A percentile compares a stretch with the other conserved stretches of the same genome.
These are phyloP conservation scores for Eimeria praecox DNA, from an alignment of 169 alveolate species.

Conservation along the genomic window DNA sequence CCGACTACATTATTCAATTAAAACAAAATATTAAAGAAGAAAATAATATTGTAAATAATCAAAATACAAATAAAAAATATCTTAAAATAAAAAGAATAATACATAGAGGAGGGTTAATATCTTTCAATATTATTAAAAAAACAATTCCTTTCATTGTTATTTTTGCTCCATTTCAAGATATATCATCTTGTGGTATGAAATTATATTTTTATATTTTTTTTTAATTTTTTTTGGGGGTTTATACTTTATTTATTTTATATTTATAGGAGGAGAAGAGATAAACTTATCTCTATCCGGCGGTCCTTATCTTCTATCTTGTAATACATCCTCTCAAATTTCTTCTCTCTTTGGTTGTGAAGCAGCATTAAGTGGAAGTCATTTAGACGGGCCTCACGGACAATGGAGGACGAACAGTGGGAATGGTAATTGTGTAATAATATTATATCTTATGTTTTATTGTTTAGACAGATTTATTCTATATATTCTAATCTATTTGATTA, in stretches of 20 bases:
- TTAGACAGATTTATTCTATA: not conserved
- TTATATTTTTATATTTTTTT: too few relatives aligned
- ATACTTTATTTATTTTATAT: too few relatives aligned
- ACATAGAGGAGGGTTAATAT: slow-evolving; percentile 19
- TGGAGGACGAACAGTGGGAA: slow-evolving; percentile 78
- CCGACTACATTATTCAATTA: not conserved
- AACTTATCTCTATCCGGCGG: slow-evolving; percentile 73
- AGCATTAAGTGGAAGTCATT: too few relatives aligned
- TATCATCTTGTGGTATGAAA: slow-evolving; percentile 45
- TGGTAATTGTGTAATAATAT: slow-evolving; percentile 65
- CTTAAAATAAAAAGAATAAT: not conserved
- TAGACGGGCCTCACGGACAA: slow-evolving; percentile 62
- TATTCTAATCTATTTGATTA: too few relatives aligned
- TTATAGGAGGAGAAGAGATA: slow-evolving; percentile 81
- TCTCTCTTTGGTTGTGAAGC: too few relatives aligned
- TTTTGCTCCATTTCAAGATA: not conserved
- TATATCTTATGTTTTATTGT: not conserved
- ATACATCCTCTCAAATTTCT: slow-evolving; percentile 74
- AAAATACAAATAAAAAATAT: not conserved
- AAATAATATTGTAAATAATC: not conserved
- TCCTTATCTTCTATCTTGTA: slow-evolving; percentile 32
- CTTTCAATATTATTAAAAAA: slow-evolving; percentile 39
- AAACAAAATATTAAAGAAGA: not conserved
- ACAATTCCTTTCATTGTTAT: slow-evolving; percentile 28
- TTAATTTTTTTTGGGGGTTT: too few relatives aligned